Base-by-base conservation (phyloP, 75 land plant genomes). In the Selaginella moellendorffii region DNA sequence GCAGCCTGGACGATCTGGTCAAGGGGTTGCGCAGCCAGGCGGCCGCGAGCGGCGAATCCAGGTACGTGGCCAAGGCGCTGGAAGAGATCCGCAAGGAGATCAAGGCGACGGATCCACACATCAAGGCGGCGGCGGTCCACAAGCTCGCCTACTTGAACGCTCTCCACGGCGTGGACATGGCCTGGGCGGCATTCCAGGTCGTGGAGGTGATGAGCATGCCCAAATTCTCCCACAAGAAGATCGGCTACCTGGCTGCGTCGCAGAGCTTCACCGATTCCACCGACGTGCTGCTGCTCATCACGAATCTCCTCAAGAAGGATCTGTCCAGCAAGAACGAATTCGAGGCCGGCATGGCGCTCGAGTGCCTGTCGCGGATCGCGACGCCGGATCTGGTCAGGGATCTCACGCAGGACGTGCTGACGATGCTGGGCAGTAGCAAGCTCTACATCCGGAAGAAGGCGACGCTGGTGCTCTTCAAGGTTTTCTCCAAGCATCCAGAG, bases 251-350 rank as follows among this genome's bases (percentile, higher is more conserved):
- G 26, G 82, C 90, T 26, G 87, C 90, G 63, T 70, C 98, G 12
- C 87, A 78, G 64, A 80, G 87, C 54, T 86, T 93, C 71, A 61
- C 69, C 42, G 72, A 75, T 12, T 66, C 74, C 68, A 78, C 90
- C 28, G 90, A 82, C 18, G 83, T 93, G 0, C 68, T 89, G 20
- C 76, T 86, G 24, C 80, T 93, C 30, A 64, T 79, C 42, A 81
- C 90, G 46, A 82, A 93, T 64, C 83, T 83, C 70, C 76, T 93
- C 46, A 82, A 88, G 25, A 93, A 93, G 76, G 96, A 93, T 67
- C 71, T 92, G 20, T 21, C 71, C n/a, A 65, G 77, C 27, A 66
- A 62, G 36, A 77, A 74, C 65, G 75, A 66, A 54, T 70, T 42
- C 58, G 85, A 80, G 61, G 71, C 81, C 0, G 64, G 83, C 30